phyloP scores from a whole-genome alignment of 2,329 filamentous ascomycete species.

The Hymenoscyphus fructigenus region DNA sequence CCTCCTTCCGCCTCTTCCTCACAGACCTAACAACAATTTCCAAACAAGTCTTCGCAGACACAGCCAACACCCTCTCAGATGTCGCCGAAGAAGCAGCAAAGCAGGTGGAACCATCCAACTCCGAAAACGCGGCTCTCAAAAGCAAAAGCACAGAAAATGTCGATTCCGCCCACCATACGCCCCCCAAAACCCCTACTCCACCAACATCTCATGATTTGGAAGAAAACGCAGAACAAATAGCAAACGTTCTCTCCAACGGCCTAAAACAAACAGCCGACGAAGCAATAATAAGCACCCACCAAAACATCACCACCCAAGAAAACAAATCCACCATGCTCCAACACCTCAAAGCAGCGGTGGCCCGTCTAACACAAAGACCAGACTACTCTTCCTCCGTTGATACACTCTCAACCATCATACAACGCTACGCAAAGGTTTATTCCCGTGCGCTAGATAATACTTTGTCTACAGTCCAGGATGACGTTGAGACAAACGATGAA shows the following conservation, averaged over 20 bases:
- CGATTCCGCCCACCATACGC: conserved; percentile 43
- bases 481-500: conserved; percentile 70
- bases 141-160: background rate
- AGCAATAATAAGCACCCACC: conserved; percentile 67
- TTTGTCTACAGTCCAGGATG: conserved; percentile 64
- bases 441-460: conserved; percentile 70
- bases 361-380: conserved; percentile 69
- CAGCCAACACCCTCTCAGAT: conserved; percentile 74
- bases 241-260: conserved; percentile 39
- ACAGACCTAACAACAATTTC: conserved; percentile 76
- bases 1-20: conserved; percentile 84
- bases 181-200: conserved; percentile 46
- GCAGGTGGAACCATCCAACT: conserved; percentile 66
- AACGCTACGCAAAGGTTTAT: conserved; percentile 76
- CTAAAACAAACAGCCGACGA: conserved; percentile 53
- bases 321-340: conserved; percentile 72
- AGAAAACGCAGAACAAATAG: conserved; percentile 54
- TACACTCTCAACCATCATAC: conserved; percentile 70
- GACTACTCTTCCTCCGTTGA: conserved; percentile 89
- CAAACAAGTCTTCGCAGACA: conserved; percentile 83
- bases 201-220: conserved; percentile 66
- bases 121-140: conserved; percentile 45
- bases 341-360: conserved; percentile 73
- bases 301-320: conserved; percentile 66
- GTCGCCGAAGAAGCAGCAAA: conserved; percentile 74